Percentiles rank a stretch among this genome's conserved stretches.
Evolutionary conservation across 1,284 basidiomycete species (phyloP).

Genomic region (Leccinum subrobustum): DNA sequence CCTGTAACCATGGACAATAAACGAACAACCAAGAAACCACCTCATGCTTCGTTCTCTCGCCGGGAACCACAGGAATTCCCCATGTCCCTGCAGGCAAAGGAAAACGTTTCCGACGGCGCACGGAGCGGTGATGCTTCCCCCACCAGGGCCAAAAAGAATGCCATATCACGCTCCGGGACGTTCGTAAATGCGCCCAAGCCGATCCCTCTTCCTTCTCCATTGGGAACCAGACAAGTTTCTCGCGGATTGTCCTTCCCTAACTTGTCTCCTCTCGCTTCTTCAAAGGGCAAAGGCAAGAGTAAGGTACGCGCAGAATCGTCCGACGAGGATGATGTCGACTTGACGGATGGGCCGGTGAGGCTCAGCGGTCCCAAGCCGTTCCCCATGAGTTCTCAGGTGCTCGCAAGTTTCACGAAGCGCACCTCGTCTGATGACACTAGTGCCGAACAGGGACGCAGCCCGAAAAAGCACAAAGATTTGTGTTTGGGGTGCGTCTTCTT

Average conservation of each 20-base stretch:
- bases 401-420: constrained; percentile 40
- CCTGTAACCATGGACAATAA: neutral
- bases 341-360: constrained; percentile 2
- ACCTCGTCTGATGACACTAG: constrained; percentile 35
- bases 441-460: constrained; percentile 33
- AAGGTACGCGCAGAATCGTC: constrained; percentile 2
- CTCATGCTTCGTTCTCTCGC: constrained; percentile 4
- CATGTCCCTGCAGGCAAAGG: constrained; percentile 24
- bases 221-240: constrained; percentile 10
- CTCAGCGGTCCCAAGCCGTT: constrained; percentile 39
- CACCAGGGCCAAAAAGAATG: constrained; percentile 13
- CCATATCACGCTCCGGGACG: constrained; percentile 10
- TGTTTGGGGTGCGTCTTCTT: constrained; percentile 24
- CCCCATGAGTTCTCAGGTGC: constrained; percentile 49
- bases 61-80: constrained; percentile 27
- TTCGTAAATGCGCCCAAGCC: constrained; percentile 1
- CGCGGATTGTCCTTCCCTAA: constrained; percentile 23
- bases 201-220: constrained; percentile 27
- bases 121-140: constrained; percentile 16
- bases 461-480: constrained; percentile 35
- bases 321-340: constrained; percentile 6
- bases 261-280: constrained; percentile 25
- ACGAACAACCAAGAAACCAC: constrained; percentile 8
- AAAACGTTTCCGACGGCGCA: constrained; percentile 21
- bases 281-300: constrained; percentile 22